These are phyloP conservation scores for Xeromyces bisporus DNA, from an alignment of 495 filamentous ascomycete genomes.

Conservation along the genomic window DNA sequence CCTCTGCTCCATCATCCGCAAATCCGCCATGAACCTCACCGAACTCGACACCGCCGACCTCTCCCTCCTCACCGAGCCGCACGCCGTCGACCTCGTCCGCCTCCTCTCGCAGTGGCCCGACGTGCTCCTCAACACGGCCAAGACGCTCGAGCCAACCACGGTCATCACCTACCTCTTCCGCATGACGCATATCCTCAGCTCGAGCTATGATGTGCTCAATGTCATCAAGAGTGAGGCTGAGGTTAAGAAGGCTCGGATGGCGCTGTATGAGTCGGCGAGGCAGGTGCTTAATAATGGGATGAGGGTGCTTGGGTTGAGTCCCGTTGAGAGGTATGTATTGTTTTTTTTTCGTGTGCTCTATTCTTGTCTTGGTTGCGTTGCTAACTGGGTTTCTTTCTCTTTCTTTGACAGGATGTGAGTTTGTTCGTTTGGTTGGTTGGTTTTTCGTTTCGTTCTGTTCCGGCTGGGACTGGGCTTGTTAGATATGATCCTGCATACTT, in stretches of 20 bases:
- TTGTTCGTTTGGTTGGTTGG: too few species aligned
- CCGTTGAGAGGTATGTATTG: constrained; percentile 46
- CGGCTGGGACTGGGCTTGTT: too few species aligned
- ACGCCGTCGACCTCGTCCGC: constrained; percentile 42
- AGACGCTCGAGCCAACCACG: constrained; percentile 47
- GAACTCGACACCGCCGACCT: constrained; percentile 36
- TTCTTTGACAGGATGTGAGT: too few species aligned
- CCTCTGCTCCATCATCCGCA: constrained; percentile 45
- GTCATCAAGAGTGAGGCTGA: constrained; percentile 59
- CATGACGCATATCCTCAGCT: constrained; percentile 73
- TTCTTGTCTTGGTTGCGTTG: too few species aligned
- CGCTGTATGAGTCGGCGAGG: constrained; percentile 63
- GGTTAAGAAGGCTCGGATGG: constrained; percentile 61
- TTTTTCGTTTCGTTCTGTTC: too few species aligned
- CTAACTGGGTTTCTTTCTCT: too few species aligned
- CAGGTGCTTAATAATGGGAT: constrained; percentile 73
- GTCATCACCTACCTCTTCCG: constrained; percentile 73
- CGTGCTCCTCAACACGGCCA: constrained; percentile 40
- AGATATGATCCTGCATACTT: too few species aligned
- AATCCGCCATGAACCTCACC: constrained; percentile 25
- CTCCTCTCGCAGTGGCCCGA: constrained; percentile 46
- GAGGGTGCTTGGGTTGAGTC: constrained; percentile 61
- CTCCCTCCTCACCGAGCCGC: constrained; percentile 36
- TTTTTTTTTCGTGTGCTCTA: too few species aligned
- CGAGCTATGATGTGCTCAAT: constrained; percentile 65